A percentile compares a stretch with the other conserved stretches of the same genome.
phyloP scores from a whole-genome alignment of 2,329 filamentous ascomycete genomes.

The Aspergillus quadrilineatus region DNA sequence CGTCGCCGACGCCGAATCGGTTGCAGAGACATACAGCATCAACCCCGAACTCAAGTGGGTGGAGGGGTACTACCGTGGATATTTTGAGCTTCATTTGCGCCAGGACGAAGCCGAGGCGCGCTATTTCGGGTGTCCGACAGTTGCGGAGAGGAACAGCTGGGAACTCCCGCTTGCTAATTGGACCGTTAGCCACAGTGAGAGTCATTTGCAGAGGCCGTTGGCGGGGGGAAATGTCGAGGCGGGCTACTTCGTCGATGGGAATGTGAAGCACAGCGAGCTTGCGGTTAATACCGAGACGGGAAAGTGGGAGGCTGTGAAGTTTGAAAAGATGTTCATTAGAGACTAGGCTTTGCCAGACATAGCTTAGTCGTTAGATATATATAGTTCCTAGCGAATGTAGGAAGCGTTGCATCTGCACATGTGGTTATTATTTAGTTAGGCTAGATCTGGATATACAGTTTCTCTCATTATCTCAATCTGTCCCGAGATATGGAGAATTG shows the following conservation, averaged over 20 bases:
- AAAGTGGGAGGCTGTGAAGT: conserved; percentile 14
- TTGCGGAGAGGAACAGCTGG: conserved; percentile 53
- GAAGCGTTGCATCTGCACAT: no score
- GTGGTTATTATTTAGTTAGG: no score
- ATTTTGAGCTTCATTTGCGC: conserved; percentile 64
- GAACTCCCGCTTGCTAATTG: conserved; percentile 70
- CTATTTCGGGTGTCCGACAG: conserved; percentile 55
- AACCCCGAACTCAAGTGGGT: conserved; percentile 71
- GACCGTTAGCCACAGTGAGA: conserved; percentile 62
- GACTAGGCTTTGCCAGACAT: not conserved
- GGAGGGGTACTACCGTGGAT: conserved; percentile 71
- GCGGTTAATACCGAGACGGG: conserved; percentile 38
- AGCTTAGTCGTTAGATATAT: no score
- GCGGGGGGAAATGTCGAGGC: conserved; percentile 50
- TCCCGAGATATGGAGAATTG: no score
- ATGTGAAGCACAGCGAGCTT: conserved; percentile 32
- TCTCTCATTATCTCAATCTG: no score
- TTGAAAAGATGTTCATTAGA: conserved; percentile 16
- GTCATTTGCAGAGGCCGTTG: conserved; percentile 53
- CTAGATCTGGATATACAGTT: no score
- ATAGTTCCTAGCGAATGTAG: no score
- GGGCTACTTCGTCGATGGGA: conserved; percentile 36
- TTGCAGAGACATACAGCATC: conserved; percentile 29
- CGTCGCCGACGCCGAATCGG: conserved; percentile 43
- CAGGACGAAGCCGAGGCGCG: conserved; percentile 60